phyloP scores from a whole-genome alignment of 306 rosid species.

The Cercis canadensis region DNA sequence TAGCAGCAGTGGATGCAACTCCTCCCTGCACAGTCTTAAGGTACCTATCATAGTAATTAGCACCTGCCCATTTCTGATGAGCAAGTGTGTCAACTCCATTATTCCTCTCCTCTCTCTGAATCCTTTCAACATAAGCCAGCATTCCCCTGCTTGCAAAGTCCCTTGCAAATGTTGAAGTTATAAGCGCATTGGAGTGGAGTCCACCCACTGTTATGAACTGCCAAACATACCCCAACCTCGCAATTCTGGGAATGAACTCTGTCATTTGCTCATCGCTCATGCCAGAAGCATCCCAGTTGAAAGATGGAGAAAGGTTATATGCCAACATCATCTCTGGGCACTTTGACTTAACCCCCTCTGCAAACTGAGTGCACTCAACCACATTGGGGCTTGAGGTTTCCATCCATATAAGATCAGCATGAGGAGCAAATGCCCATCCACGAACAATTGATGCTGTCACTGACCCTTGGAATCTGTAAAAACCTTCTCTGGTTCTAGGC shows the following conservation, averaged over 20 bases:
- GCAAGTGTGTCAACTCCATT: conserved; percentile 95
- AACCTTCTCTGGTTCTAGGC: conserved; percentile 96
- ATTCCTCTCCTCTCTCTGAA: conserved; percentile 94
- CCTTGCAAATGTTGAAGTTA: conserved; percentile 74
- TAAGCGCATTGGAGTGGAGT: conserved; percentile 81
- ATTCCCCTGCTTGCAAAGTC: conserved; percentile 87
- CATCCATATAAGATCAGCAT: conserved; percentile 93
- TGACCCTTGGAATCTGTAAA: conserved; percentile 79
- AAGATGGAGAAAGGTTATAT: conserved; percentile 92
- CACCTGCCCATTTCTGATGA: conserved; percentile 99
- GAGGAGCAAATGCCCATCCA: conserved; percentile 82
- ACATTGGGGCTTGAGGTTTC: conserved; percentile 76
- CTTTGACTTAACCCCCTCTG: conserved; percentile 70
- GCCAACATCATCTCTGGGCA: conserved; percentile 76
- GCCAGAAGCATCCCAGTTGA: conserved; percentile 99
- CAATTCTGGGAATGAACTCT: conserved; percentile 86
- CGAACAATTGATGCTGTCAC: conserved; percentile 81
- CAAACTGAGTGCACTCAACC: conserved; percentile 75
- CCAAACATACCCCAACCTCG: conserved; percentile 86
- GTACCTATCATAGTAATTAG: conserved; percentile 89
- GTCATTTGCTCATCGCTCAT: conserved; percentile 78
- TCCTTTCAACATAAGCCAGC: conserved; percentile 93
- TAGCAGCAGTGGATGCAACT: conserved; percentile 93
- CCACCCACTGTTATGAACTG: conserved; percentile 95
- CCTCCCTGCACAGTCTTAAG: conserved; percentile 98